Base-by-base conservation (phyloP, 2,329 filamentous ascomycete genomes). In the Paramyrothecium roridum region DNA sequence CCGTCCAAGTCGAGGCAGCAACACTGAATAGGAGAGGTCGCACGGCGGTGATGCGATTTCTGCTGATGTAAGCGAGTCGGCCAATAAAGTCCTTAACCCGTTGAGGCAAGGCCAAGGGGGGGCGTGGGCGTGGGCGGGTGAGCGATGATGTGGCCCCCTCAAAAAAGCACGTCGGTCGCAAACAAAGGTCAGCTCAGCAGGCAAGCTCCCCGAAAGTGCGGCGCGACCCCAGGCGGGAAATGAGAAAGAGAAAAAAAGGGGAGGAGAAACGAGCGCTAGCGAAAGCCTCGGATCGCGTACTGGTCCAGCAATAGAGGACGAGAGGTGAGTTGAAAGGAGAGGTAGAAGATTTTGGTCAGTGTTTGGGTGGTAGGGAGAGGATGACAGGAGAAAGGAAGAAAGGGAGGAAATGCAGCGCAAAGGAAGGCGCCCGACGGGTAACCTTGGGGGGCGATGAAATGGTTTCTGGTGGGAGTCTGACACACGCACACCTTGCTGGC, bases 211-310 rank as follows among this genome's bases (percentile, higher is more conserved):
- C 37, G 13, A 43, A 43, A 19, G 13, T 43, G 37, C 37, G 37
- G 37, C 37, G 37, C 37, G 37, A 43, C 37, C 37, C 37, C 37
- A 13, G 37, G 16, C 50, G 16, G 26, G 50, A 40, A n/a, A 16
- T 40, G 50, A 47, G 21, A 53, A 20, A n/a, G 53, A 40, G 55
- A 55, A 34, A 34, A 60, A 57, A 61, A 58, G 53, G 56, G 60
- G 60, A 59, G 56, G 57, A 54, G 52, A 61, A 55, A 55, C 77
- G 76, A 81, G 73, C 71, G 73, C 79, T 80, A 81, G 68, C 70
- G 58, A 81, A 76, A 76, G 73, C 70, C 73, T 76, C 73, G 72
- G 73, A 56, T 57, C 57, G 63, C 57, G 61, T 50, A 59, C 56
- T 60, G 57, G 51, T 19, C 23, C 43, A 23, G 13, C 56, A 58